phyloP scores from a whole-genome alignment of 345 rosid genomes.

The Clausena lansium region DNA sequence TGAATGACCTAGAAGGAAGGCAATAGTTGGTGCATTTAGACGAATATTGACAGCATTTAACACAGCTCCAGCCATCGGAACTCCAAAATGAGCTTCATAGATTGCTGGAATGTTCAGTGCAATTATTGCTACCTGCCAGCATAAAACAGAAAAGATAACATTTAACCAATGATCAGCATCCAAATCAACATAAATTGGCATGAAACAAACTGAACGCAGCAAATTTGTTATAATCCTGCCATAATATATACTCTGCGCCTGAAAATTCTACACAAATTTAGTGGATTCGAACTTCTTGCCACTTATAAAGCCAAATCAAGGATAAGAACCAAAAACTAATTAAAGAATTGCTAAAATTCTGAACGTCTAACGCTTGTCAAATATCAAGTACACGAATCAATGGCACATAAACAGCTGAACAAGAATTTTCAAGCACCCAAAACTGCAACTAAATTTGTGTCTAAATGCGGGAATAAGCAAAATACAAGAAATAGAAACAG shows the following conservation, averaged over 20 bases:
- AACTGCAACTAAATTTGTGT: background rate
- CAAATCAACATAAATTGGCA: background rate
- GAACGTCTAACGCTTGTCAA: background rate
- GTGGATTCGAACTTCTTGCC: background rate
- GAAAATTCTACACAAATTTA: background rate
- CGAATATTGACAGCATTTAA: constrained; percentile 76
- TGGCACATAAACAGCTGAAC: too few relatives aligned
- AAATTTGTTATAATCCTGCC: too few relatives aligned
- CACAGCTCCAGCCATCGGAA: constrained; percentile 94
- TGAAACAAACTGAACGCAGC: too few relatives aligned
- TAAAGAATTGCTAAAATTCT: background rate
- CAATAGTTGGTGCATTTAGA: constrained; percentile 66
- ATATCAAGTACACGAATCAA: background rate
- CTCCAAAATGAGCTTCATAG: constrained; percentile 90
- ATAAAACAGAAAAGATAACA: background rate
- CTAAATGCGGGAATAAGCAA: background rate
- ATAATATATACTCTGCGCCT: background rate
- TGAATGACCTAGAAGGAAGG: constrained; percentile 87
- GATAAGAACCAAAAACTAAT: background rate
- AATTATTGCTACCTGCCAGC: constrained; percentile 65
- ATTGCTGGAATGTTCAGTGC: constrained; percentile 87
- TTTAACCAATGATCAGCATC: background rate
- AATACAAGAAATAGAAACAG: background rate
- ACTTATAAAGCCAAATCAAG: background rate
- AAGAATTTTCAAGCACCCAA: background rate